These are phyloP conservation scores for Fagopyrum tataricum DNA, from an alignment of 148 eudicot species.

Conservation along the genomic window DNA sequence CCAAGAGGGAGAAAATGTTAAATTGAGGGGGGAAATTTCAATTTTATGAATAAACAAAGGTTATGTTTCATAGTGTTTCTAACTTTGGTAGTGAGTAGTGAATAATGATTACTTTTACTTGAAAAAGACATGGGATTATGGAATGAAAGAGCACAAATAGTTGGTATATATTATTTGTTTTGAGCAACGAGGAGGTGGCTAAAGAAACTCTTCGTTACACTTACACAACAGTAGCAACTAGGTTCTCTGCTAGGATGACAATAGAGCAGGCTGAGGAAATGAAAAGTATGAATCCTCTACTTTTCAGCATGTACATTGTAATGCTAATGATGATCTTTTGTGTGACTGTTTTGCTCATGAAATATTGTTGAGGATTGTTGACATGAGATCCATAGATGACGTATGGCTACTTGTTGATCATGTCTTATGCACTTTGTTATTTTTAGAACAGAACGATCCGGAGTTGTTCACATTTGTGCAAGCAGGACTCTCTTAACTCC, in stretches of 20 bases:
- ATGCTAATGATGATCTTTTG: background rate
- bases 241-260: constrained; percentile 52
- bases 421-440: background rate
- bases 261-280: constrained; percentile 37
- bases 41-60: too few species aligned
- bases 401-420: background rate
- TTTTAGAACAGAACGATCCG: constrained; percentile 54
- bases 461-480: constrained; percentile 69
- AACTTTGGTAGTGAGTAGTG: too few species aligned
- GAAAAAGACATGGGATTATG: too few species aligned
- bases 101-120: too few species aligned
- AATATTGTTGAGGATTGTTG: background rate
- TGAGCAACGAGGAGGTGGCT: constrained; percentile 42
- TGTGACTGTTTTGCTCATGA: background rate
- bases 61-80: too few species aligned
- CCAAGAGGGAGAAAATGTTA: too few species aligned
- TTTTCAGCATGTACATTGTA: background rate
- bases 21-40: too few species aligned
- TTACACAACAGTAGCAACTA: constrained; percentile 46
- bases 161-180: too few species aligned
- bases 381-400: background rate
- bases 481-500: constrained; percentile 59
- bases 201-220: constrained; percentile 37
- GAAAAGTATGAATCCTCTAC: constrained; percentile 25
- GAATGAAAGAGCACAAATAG: too few species aligned